Percentiles rank a stretch among this genome's conserved stretches.
Evolutionary conservation across 768 basidiomycete species (phyloP).

Genomic region (Tremella yokohamensis): DNA sequence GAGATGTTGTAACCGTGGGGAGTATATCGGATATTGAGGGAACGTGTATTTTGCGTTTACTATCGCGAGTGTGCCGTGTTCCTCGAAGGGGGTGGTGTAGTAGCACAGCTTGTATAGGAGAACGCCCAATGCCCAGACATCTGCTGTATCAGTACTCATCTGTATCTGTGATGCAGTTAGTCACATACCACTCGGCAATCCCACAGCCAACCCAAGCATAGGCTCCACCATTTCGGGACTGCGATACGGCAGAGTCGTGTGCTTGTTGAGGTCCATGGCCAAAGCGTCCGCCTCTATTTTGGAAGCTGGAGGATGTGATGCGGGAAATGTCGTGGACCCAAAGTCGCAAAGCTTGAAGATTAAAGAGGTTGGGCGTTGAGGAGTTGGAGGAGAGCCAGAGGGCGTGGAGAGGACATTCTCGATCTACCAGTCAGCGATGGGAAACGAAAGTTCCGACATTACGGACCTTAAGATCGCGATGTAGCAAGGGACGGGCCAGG

Average conservation of each 20-base stretch:
- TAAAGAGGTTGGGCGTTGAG: conserved; percentile 67
- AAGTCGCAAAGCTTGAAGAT: conserved; percentile 97
- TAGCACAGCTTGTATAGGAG: conserved; percentile 97
- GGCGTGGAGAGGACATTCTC: conserved; percentile 79
- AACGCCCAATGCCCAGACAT: conserved; percentile 97
- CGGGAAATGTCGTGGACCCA: conserved; percentile 79
- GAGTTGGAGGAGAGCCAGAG: conserved; percentile 26
- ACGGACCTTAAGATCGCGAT: conserved; percentile 81
- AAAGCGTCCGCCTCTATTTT: conserved; percentile 79
- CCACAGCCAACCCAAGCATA: conserved; percentile 47
- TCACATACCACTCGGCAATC: conserved; percentile 47
- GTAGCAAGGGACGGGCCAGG: conserved; percentile 79
- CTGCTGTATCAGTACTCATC: conserved; percentile 46
- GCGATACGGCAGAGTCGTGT: conserved; percentile 94
- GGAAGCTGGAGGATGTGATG: conserved; percentile 66
- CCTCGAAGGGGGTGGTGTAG: conserved; percentile 98
- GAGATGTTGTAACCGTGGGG: conserved; percentile 70
- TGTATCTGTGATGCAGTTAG: neutral
- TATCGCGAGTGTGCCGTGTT: conserved; percentile 92
- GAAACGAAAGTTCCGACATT: neutral
- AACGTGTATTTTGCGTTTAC: conserved; percentile 93
- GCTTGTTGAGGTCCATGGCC: conserved; percentile 85
- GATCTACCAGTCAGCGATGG: conserved; percentile 54
- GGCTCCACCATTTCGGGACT: conserved; percentile 98
- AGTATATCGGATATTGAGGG: conserved; percentile 83